Base-by-base conservation (phyloP, 345 rosid genomes). In the Anastatica hierochuntica region DNA sequence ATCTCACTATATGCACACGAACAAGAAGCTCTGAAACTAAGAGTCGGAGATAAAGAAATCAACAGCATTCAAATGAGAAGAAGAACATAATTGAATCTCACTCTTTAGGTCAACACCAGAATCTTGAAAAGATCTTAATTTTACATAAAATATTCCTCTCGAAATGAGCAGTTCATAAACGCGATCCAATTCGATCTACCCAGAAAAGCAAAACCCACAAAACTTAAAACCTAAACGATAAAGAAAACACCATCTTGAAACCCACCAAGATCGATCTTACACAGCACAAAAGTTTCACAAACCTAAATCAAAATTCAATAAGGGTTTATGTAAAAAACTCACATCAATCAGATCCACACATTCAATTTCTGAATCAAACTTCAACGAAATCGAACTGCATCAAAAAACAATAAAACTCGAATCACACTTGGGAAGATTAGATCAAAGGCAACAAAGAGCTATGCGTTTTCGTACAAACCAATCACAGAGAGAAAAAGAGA, bases 291-390 rank as follows among this genome's bases (percentile, higher is more conserved):
- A n/a, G n/a, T n/a, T n/a, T n/a, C n/a, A n/a, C n/a, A n/a, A n/a
- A n/a, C n/a, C n/a, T n/a, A n/a, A n/a, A n/a, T n/a, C n/a, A 43
- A 43, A 10, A 18, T 44, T 50, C 30, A 52, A 16, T 1, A 52
- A 46, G 66, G 66, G 61, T 51, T 58, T 65, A 29, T 15, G 56
- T 26, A 27, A 67, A 60, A 33, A n/a, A n/a, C n/a, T 53, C 61
- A 67, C 71, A 66, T 50, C 12, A 67, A 67, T 53, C 62, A 67
- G 72, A 67, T 67, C 72, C 66, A 60, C 62, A 34, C 57, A 67
- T 67, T 67, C 66, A 54, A 67, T 10, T 10, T 33, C 15, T n/a
- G 49, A n/a, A 66, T 36, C 30, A 17, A 43, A 46, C 24, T 47
- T 5, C 27, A 0, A 45, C 50, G 24, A 52, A 43, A 58, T 50